These are phyloP conservation scores for Escovopsis sp. DNA, from an alignment of 2,329 filamentous ascomycete genomes.

Conservation along the genomic window DNA sequence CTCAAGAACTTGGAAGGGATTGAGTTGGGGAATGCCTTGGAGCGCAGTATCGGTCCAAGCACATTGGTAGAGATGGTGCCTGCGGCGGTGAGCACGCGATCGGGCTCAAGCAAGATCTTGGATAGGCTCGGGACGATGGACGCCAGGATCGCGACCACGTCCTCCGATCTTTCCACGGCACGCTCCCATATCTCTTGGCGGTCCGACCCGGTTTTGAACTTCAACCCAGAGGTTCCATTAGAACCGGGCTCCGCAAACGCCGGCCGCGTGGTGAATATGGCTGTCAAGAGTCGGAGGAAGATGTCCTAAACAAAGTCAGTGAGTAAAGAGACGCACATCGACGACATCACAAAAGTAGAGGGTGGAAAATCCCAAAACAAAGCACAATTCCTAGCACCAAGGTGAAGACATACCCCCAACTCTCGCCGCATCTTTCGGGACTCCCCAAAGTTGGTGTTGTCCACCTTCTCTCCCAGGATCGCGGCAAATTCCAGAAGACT, in stretches of 20 bases:
- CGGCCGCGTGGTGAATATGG: constrained; percentile 84
- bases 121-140: constrained; percentile 66
- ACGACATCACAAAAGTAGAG: no score
- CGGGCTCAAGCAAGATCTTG: constrained; percentile 70
- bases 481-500: constrained; percentile 77
- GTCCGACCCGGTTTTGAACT: constrained; percentile 21
- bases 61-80: constrained; percentile 71
- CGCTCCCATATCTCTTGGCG: constrained; percentile 18
- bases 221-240: constrained; percentile 20
- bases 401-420: constrained; percentile 62
- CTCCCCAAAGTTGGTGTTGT: constrained; percentile 95
- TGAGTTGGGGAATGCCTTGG: constrained; percentile 76
- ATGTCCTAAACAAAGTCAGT: constrained; percentile 46
- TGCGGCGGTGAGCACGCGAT: constrained; percentile 66
- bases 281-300: constrained; percentile 72
- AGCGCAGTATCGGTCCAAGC: constrained; percentile 65
- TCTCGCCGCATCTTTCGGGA: constrained; percentile 84
- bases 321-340: no score
- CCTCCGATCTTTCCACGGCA: constrained; percentile 42
- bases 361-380: no score
- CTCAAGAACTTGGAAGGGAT: constrained; percentile 55
- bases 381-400: no score
- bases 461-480: constrained; percentile 84
- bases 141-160: constrained; percentile 67
- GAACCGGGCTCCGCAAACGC: constrained; percentile 44